These are phyloP conservation scores for Uncinocarpus reesii DNA, from an alignment of 2,329 filamentous ascomycete species.

Conservation along the genomic window DNA sequence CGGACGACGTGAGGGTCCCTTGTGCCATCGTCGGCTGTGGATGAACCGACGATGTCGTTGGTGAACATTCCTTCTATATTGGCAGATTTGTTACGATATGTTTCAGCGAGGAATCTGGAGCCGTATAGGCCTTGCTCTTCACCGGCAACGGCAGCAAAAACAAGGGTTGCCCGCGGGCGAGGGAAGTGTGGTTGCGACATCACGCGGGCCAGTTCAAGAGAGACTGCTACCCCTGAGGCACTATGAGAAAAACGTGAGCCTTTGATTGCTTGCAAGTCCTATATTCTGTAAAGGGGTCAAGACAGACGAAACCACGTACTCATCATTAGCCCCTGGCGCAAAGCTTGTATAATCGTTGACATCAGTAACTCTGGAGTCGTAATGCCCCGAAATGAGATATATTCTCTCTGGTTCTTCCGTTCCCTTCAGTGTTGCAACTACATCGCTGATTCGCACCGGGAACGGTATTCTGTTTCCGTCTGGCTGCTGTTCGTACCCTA, in stretches of 20 bases:
- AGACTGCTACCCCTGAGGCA: constrained; percentile 13
- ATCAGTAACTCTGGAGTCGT: constrained; percentile 9
- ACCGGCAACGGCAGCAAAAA: constrained; percentile 14
- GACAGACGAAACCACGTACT: constrained; percentile 6
- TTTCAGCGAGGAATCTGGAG: constrained; percentile 9
- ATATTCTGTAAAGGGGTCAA: too few relatives aligned
- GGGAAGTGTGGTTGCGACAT: constrained; percentile 12
- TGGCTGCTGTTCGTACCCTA: constrained; percentile 13
- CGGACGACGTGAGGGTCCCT: constrained; percentile 12
- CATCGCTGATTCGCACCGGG: constrained; percentile 13
- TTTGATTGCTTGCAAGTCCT: neutral
- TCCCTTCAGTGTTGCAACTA: constrained; percentile 14
- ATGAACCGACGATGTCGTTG: constrained; percentile 14
- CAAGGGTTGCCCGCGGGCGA: constrained; percentile 10
- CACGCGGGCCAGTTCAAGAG: constrained; percentile 13
- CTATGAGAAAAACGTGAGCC: constrained; percentile 2
- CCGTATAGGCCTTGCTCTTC: constrained; percentile 14
- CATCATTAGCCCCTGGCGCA: constrained; percentile 13
- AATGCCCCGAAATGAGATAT: constrained; percentile 13
- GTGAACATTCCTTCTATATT: constrained; percentile 15
- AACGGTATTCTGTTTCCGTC: constrained; percentile 11
- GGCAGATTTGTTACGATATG: constrained; percentile 12
- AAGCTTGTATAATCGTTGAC: constrained; percentile 10
- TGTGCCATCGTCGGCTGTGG: constrained; percentile 13
- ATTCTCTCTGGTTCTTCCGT: constrained; percentile 11